Evolutionary conservation across 805 yeast genomes (phyloP).

Genomic region (Cyberlindnera bimundalis): DNA sequence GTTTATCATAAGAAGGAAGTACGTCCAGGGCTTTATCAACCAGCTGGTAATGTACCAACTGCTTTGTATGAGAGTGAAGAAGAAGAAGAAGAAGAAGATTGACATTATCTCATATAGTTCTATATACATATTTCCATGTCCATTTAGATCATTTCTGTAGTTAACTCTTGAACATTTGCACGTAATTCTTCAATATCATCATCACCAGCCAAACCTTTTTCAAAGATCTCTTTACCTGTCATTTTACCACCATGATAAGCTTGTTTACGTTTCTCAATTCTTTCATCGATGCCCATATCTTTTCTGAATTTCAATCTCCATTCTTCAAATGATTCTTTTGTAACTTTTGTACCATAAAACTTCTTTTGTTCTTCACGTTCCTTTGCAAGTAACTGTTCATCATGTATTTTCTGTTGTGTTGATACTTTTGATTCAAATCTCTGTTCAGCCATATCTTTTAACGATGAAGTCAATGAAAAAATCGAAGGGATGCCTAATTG

Average conservation of each 20-base stretch:
- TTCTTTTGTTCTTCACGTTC: slow-evolving; percentile 87
- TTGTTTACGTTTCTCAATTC: slow-evolving; percentile 47
- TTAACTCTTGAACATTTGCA: slow-evolving; percentile 20
- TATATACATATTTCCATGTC: slow-evolving; percentile 11
- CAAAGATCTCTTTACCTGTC: slow-evolving; percentile 88
- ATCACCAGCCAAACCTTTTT: slow-evolving; percentile 77
- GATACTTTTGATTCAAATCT: slow-evolving; percentile 58
- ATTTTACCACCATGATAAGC: slow-evolving; percentile 70
- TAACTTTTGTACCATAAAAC: slow-evolving; percentile 87
- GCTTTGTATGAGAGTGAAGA: too few species aligned
- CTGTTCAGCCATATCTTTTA: slow-evolving; percentile 80
- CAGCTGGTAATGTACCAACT: background rate
- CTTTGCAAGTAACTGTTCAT: slow-evolving; percentile 52
- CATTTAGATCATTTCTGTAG: slow-evolving; percentile 8
- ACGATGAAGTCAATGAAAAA: slow-evolving; percentile 69
- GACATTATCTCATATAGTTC: background rate
- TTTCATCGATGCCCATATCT: slow-evolving; percentile 67
- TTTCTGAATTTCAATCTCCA: slow-evolving; percentile 75
- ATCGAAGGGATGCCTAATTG: slow-evolving; percentile 90
- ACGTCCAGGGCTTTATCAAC: slow-evolving; percentile 9
- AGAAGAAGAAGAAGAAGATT: too few species aligned
- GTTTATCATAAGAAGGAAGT: slow-evolving; percentile 4
- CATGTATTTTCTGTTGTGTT: slow-evolving; percentile 52
- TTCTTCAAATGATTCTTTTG: slow-evolving; percentile 61
- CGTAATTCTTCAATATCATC: slow-evolving; percentile 47